Conservation (phyloP, 2,329 filamentous ascomycete genomes). For the Metarhizium anisopliae region DNA sequence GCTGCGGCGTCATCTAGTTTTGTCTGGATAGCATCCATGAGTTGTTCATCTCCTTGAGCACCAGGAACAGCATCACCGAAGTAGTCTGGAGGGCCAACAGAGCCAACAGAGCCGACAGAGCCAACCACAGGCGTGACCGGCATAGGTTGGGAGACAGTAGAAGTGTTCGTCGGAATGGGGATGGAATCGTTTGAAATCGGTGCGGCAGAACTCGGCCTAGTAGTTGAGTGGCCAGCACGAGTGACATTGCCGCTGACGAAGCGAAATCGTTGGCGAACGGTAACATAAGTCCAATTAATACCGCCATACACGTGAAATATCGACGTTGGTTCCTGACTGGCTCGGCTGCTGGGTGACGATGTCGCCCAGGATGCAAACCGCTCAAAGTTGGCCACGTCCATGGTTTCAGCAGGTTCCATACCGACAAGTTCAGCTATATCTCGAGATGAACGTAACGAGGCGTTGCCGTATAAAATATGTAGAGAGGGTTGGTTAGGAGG, state of each 20-base stretch:
- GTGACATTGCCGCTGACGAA: constrained; percentile 52
- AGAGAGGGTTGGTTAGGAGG: constrained; percentile 39
- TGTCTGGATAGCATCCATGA: not conserved
- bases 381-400: constrained; percentile 38
- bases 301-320: constrained; percentile 54
- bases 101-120: not conserved
- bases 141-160: constrained; percentile 20
- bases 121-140: constrained; percentile 21
- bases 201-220: constrained; percentile 30
- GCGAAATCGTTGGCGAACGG: constrained; percentile 58
- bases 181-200: constrained; percentile 27
- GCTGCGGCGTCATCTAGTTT: constrained; percentile 9
- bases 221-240: constrained; percentile 9
- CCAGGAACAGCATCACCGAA: constrained; percentile 26
- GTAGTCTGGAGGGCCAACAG: constrained; percentile 28
- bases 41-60: constrained; percentile 4
- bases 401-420: constrained; percentile 34
- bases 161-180: constrained; percentile 8
- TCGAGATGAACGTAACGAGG: constrained; percentile 50
- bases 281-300: constrained; percentile 61
- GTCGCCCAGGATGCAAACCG: constrained; percentile 65
- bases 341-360: constrained; percentile 41
- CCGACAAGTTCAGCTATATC: constrained; percentile 47
- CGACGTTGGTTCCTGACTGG: constrained; percentile 41
- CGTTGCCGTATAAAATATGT: constrained; percentile 59